Percentiles rank a stretch among this genome's conserved stretches.
Evolutionary conservation across 1,284 basidiomycete genomes (phyloP).

Genomic region (Sporisorium reilianum): DNA sequence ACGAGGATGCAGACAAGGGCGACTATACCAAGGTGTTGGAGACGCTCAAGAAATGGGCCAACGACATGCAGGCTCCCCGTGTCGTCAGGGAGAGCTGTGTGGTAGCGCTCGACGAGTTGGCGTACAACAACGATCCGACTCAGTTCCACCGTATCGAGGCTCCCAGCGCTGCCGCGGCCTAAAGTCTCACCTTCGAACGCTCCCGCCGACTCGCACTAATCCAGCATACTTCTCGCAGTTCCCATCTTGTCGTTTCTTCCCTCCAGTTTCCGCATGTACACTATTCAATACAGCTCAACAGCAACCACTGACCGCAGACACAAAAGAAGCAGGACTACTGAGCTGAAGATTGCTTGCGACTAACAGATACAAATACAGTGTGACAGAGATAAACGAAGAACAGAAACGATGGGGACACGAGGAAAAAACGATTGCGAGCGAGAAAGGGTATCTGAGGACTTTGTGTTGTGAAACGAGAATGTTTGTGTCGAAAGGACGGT

Average conservation of each 20-base stretch:
- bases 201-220: background rate
- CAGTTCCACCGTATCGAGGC: conserved; percentile 66
- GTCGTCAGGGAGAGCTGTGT: conserved; percentile 97
- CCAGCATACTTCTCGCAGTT: conserved; percentile 2
- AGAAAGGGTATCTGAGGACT: conserved; percentile 16
- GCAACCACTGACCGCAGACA: no score
- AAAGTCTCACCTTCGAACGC: background rate
- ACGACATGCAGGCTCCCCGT: conserved; percentile 80
- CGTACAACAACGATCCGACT: conserved; percentile 68
- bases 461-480: no score
- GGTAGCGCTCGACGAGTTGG: conserved; percentile 82
- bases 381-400: background rate
- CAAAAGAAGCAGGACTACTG: no score
- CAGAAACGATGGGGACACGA: background rate
- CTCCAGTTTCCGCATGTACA: conserved; percentile 14
- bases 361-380: conserved; percentile 27
- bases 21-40: conserved; percentile 75
- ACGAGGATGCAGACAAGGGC: conserved; percentile 67
- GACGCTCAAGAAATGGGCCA: conserved; percentile 86
- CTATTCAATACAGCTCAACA: conserved; percentile 6
- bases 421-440: background rate
- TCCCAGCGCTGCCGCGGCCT: conserved; percentile 17
- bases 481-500: background rate
- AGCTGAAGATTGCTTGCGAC: conserved; percentile 28
- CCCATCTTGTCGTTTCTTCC: background rate